Base-by-base conservation (phyloP, 139 green algal genomes). In the Haematococcus sp. region DNA sequence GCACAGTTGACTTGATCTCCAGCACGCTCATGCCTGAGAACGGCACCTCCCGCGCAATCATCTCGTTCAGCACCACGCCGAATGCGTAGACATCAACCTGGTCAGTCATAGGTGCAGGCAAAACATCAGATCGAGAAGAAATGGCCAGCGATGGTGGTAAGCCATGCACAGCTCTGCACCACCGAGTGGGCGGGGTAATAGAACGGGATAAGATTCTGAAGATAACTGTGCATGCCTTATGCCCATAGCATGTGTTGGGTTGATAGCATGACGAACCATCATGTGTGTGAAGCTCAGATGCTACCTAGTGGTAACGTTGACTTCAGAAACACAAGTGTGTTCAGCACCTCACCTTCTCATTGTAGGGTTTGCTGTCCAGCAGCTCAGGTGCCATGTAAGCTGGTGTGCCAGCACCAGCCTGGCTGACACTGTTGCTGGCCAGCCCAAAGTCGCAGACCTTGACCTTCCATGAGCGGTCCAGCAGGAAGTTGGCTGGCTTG, bases 401-500 rank as follows among this genome's bases (percentile, higher is more conserved):
- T 33, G 85, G 84, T 0, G 88, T 93, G 20, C 89, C 88, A 35
- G 81, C 76, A 4, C 78, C 84, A 33, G 73, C 82, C 68, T 86
- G 76, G 22, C 68, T 59, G 32, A 58, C 71, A 74, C 56, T 85
- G 66, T 86, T 83, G 71, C 76, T 77, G 40, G 87, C 87, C 27
- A 91, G 75, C 0, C 86, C 86, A 70, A 90, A 91, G 81, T 91
- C 86, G 43, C 79, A 85, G 2, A 85, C 55, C 76, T 91, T 91
- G 40, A 91, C 81, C 25, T 78, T 79, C 82, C 84, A 91, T 22
- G 81, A 75, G 1, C 83, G 66, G 68, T 90, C 82, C 46, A 95
- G 75, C 56, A 96, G 72, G 73, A 96, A 91, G 82, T 96, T 96
- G 28, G 87, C 81, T 9, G 91, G 91, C 79, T 96, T 96, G 74